These are phyloP conservation scores for Kernera saxatilis DNA, from an alignment of 345 rosid genomes.

Conservation along the genomic window DNA sequence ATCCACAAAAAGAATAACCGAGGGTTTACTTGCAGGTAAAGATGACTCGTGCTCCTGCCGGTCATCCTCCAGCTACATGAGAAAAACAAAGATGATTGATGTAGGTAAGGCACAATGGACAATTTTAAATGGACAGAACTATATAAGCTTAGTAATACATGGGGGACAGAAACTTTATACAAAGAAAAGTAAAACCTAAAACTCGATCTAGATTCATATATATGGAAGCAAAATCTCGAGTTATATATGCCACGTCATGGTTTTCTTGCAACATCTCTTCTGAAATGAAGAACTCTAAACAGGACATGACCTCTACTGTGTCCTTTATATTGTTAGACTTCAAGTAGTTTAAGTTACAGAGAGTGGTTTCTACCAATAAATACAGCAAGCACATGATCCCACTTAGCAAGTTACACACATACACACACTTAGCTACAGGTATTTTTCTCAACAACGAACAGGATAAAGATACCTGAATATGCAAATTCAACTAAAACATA, in stretches of 20 bases:
- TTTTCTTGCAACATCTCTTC: constrained; percentile 2
- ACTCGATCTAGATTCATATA: neutral
- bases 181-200: neutral
- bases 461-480: neutral
- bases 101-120: neutral
- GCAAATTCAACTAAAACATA: neutral
- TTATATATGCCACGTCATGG: neutral
- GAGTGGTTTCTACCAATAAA: neutral
- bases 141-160: neutral
- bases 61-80: constrained; percentile 58
- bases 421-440: neutral
- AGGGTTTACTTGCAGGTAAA: constrained; percentile 68
- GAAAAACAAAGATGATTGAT: constrained; percentile 3
- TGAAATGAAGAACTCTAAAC: neutral
- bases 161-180: neutral
- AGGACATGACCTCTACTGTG: neutral
- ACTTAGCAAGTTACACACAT: constrained; percentile 1
- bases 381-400: neutral
- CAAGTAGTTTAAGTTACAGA: neutral
- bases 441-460: neutral
- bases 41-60: constrained; percentile 42
- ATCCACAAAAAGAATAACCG: constrained; percentile 78
- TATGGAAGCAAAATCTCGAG: neutral
- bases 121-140: neutral
- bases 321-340: neutral